A percentile compares a stretch with the other conserved stretches of the same genome.
Conservation (phyloP, 2,329 filamentous ascomycete species). For the Bipolaris sorokiniana region DNA sequence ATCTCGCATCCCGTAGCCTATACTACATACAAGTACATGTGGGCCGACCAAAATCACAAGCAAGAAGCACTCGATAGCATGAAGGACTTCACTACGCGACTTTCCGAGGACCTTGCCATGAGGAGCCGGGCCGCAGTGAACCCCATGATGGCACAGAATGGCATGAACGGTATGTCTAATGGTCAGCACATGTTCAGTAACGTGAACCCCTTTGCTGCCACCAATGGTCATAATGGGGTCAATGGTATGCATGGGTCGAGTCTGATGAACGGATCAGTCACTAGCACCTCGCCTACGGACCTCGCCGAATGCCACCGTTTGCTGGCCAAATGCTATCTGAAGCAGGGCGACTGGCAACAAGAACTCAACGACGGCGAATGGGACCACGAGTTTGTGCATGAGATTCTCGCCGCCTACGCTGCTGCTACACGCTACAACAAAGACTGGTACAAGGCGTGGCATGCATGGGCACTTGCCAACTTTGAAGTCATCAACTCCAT, state of each 20-base stretch:
- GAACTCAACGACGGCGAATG: slow-evolving; percentile 85
- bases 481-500: slow-evolving; percentile 95
- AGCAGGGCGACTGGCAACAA: slow-evolving; percentile 96
- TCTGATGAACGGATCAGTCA: slow-evolving; percentile 33
- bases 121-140: slow-evolving; percentile 44
- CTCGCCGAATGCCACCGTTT: slow-evolving; percentile 68
- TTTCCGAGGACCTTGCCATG: slow-evolving; percentile 64
- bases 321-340: slow-evolving; percentile 92
- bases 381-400: slow-evolving; percentile 83
- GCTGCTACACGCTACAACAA: slow-evolving; percentile 94
- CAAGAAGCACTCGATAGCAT: slow-evolving; percentile 60
- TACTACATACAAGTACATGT: slow-evolving; percentile 96
- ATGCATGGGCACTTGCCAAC: slow-evolving; percentile 96
- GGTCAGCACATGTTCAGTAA: slow-evolving; percentile 46
- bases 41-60: slow-evolving; percentile 67
- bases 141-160: slow-evolving; percentile 42
- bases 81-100: slow-evolving; percentile 65
- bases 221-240: slow-evolving; percentile 61
- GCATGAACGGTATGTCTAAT: slow-evolving; percentile 54
- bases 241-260: slow-evolving; percentile 45
- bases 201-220: slow-evolving; percentile 48
- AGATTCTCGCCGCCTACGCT: slow-evolving; percentile 88
- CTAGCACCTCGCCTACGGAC: slow-evolving; percentile 39
- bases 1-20: slow-evolving; percentile 84
- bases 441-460: slow-evolving; percentile 98